phyloP scores from a whole-genome alignment of 768 basidiomycete genomes.

The Terana coerulea region DNA sequence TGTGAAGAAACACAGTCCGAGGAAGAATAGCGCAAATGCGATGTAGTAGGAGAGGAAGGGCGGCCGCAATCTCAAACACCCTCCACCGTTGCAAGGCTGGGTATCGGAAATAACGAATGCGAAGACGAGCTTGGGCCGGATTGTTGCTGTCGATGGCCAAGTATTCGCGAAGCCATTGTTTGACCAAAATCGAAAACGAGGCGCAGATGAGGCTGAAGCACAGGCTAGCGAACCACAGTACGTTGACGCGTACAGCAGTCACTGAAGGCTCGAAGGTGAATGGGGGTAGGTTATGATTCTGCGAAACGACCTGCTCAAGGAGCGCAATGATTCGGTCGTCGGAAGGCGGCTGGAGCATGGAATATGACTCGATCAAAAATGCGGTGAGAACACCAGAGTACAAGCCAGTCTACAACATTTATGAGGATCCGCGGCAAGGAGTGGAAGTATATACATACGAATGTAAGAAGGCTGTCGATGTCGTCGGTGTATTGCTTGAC shows the following conservation, averaged over 20 bases:
- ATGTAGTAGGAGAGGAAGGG: constrained; percentile 11
- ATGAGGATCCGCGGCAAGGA: too few species aligned
- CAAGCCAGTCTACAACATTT: too few species aligned
- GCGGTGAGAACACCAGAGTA: too few species aligned
- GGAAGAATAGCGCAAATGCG: constrained; percentile 4
- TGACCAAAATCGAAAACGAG: constrained; percentile 8
- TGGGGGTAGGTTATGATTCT: too few species aligned
- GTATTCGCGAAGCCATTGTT: constrained; percentile 11
- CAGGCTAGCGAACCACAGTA: constrained; percentile 12
- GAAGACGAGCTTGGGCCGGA: not conserved
- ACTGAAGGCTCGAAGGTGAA: too few species aligned
- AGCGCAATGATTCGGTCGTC: too few species aligned
- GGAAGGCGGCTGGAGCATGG: too few species aligned
- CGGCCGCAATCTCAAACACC: constrained; percentile 6
- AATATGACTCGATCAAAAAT: too few species aligned
- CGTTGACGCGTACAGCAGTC: constrained; percentile 6
- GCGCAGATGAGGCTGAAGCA: constrained; percentile 7
- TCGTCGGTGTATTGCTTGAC: too few species aligned
- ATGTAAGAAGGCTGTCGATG: too few species aligned
- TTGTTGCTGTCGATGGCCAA: not conserved
- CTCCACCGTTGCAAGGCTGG: constrained; percentile 6
- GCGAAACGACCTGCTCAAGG: too few species aligned
- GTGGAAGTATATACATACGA: too few species aligned
- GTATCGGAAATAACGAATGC: constrained; percentile 1
- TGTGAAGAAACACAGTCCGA: constrained; percentile 3